Evolutionary conservation across 768 basidiomycete species (phyloP), one percentile per base, ranked within the genome.

Genomic region (Mycena sanguinolenta): DNA sequence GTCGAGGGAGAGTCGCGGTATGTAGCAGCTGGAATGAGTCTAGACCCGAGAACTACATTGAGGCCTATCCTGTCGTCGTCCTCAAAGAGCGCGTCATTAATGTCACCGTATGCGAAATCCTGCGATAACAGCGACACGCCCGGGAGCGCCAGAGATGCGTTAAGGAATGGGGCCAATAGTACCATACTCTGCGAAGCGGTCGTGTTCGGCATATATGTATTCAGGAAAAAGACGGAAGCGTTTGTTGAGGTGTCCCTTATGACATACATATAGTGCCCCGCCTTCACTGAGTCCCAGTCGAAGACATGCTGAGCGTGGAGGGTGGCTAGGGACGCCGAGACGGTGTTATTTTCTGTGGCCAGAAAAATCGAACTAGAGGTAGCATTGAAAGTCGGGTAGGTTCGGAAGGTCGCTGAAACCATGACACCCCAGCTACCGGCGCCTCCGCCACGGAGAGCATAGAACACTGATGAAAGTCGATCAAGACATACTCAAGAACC

Each of bases 341-440:
- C n/a, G n/a, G n/a, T n/a, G n/a, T n/a, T n/a, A n/a, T n/a, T n/a
- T n/a, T n/a, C n/a, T n/a, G n/a, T n/a, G n/a, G n/a, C n/a, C n/a
- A n/a, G n/a, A n/a, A n/a, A n/a, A n/a, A n/a, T n/a, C n/a, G n/a
- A n/a, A n/a, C n/a, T n/a, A n/a, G n/a, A n/a, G n/a, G n/a, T n/a
- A n/a, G n/a, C n/a, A n/a, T n/a, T n/a, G n/a, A n/a, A 82, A 34
- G 77, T 81, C 9, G 82, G 79, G 75, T 73, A 80, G 0, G 80
- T 80, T 32, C 74, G 73, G 75, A 82, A 74, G 2, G 82, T 83
- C 0, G 79, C 79, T 9, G 81, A 79, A 32, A 82, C 74, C 42
- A 83, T 77, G 23, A 83, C 78, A 17, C 82, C 83, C 82, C 80
- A 84, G 42, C 77, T 80, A 19, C 83, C 83, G 9, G 75, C 66